Percentiles rank a stretch among this genome's conserved stretches.
Conservation (phyloP, 2,329 filamentous ascomycete genomes). For the Nemania sp. region DNA sequence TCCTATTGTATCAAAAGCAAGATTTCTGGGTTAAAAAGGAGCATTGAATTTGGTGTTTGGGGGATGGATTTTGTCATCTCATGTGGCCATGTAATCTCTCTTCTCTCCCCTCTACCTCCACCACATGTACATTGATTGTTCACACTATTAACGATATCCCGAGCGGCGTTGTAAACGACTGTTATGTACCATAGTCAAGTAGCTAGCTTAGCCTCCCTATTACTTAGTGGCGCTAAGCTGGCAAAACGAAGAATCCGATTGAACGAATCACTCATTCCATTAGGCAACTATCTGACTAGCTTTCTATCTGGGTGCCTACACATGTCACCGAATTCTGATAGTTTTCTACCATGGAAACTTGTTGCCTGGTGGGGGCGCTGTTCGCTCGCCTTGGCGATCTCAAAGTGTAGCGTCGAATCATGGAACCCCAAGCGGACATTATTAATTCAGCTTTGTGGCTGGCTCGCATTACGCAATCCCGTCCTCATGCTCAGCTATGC, state of each 20-base stretch:
- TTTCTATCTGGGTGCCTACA: background rate
- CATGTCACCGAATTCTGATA: background rate
- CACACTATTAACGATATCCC: slow-evolving; percentile 50
- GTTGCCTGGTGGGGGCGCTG: slow-evolving; percentile 16
- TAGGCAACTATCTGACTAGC: background rate
- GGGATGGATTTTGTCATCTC: slow-evolving; percentile 49
- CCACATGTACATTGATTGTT: slow-evolving; percentile 47
- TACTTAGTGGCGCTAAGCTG: slow-evolving; percentile 16
- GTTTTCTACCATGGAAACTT: background rate
- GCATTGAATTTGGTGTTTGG: slow-evolving; percentile 62
- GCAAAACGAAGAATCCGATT: slow-evolving; percentile 25
- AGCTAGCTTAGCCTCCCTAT: slow-evolving; percentile 24
- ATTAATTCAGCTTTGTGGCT: background rate
- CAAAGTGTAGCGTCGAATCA: background rate
- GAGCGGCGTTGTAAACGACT: slow-evolving; percentile 49
- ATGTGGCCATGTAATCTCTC: slow-evolving; percentile 55
- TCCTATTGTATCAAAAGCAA: slow-evolving; percentile 52
- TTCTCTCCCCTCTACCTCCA: slow-evolving; percentile 40
- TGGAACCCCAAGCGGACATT: background rate
- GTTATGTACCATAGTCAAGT: slow-evolving; percentile 48
- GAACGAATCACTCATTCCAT: slow-evolving; percentile 10
- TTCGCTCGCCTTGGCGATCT: background rate
- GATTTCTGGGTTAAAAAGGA: slow-evolving; percentile 53
- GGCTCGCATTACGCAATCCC: slow-evolving; percentile 8
- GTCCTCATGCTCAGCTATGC: background rate